Conservation (phyloP, 2,329 filamentous ascomycete species). For the Didymellaceae sp. region DNA sequence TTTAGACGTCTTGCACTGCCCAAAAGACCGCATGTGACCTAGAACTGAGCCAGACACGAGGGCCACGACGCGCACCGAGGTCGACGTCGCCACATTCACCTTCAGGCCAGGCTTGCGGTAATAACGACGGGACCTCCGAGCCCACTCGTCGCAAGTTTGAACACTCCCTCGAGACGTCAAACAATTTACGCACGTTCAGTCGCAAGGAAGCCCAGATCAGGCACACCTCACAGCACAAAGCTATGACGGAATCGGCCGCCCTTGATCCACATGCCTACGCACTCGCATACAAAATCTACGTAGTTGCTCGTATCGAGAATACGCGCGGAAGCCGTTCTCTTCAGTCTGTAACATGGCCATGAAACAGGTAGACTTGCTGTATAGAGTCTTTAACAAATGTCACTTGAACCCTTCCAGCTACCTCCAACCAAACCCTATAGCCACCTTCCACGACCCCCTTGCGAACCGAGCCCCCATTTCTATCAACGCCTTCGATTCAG, state of each 20-base stretch:
- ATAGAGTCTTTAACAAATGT: too few relatives aligned
- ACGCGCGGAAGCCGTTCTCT: neutral
- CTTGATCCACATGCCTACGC: neutral
- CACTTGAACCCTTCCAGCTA: too few relatives aligned
- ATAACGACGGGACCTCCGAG: neutral
- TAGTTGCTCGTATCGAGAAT: neutral
- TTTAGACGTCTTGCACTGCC: slow-evolving; percentile 10
- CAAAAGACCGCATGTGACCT: slow-evolving; percentile 11
- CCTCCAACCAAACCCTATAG: too few relatives aligned
- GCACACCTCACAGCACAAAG: neutral
- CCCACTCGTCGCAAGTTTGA: slow-evolving; percentile 4
- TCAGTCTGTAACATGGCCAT: neutral
- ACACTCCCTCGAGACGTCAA: neutral
- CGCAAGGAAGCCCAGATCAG: slow-evolving; percentile 13
- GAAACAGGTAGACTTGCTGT: too few relatives aligned
- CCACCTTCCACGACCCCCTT: neutral
- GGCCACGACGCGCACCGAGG: neutral
- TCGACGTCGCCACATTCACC: slow-evolving; percentile 11
- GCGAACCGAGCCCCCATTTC: neutral
- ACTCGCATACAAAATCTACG: neutral
- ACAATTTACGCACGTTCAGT: neutral
- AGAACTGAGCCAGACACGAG: slow-evolving; percentile 5
- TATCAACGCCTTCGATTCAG: neutral
- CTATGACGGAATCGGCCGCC: slow-evolving; percentile 6
- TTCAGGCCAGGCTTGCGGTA: neutral